Conservation (phyloP, 176 grass and related monocot genomes). For the Avena insularis region DNA sequence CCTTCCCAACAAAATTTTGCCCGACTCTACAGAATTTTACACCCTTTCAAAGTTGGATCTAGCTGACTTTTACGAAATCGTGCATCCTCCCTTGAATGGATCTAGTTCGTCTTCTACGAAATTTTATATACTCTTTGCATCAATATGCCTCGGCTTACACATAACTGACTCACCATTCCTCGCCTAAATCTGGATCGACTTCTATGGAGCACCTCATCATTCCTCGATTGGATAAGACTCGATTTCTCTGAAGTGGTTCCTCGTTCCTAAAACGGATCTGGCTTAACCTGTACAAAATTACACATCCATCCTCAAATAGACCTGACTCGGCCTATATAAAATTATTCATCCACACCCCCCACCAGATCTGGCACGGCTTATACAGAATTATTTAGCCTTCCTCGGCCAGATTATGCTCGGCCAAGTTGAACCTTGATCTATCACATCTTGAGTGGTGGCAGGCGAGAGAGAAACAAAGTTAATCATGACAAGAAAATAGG, state of each 20-base stretch:
- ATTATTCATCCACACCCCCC: background rate
- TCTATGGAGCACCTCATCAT: too few species aligned
- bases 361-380: background rate
- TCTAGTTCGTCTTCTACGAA: background rate
- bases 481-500: too few species aligned
- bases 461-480: too few species aligned
- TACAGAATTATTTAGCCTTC: background rate
- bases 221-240: background rate
- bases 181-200: too few species aligned
- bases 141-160: background rate
- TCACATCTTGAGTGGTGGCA: too few species aligned
- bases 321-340: background rate
- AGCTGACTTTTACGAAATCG: accelerated
- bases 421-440: background rate
- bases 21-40: too few species aligned
- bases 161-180: background rate
- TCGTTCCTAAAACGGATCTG: background rate
- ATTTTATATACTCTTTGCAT: background rate
- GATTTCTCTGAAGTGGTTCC: too few species aligned
- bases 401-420: background rate
- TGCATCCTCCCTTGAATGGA: background rate
- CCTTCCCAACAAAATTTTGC: too few species aligned
- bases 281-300: background rate
- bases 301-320: background rate
- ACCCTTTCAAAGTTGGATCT: too few species aligned